Evolutionary conservation across 2,329 filamentous ascomycete genomes (phyloP).

Genomic region (Fusarium sp.): DNA sequence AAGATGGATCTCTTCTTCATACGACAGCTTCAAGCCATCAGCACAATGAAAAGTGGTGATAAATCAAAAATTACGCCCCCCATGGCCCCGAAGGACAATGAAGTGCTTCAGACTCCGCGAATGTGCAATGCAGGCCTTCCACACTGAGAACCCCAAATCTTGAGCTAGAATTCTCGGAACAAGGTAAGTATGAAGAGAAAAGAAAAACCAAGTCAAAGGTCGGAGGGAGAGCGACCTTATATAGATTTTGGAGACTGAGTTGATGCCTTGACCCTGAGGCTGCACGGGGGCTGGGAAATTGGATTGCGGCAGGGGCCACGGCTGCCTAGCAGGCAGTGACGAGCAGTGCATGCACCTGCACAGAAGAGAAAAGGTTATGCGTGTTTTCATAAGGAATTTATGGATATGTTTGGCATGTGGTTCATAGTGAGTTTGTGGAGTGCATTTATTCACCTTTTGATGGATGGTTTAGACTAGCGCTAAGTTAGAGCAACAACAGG

Average conservation of each 20-base stretch:
- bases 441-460: too few relatives aligned
- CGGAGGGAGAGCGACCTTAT: slow-evolving; percentile 45
- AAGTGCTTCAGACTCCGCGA: slow-evolving; percentile 64
- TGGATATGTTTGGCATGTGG: too few relatives aligned
- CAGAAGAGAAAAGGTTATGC: too few relatives aligned
- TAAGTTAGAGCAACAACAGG: too few relatives aligned
- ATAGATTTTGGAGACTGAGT: slow-evolving; percentile 47
- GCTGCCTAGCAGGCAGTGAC: neutral
- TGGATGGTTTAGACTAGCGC: too few relatives aligned
- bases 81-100: slow-evolving; percentile 70
- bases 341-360: too few relatives aligned
- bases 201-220: slow-evolving; percentile 48
- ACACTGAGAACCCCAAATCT: slow-evolving; percentile 60
- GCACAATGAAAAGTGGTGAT: slow-evolving; percentile 62
- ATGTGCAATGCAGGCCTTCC: slow-evolving; percentile 70
- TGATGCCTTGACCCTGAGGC: slow-evolving; percentile 37
- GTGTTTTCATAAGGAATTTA: too few relatives aligned
- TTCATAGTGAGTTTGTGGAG: too few relatives aligned
- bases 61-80: slow-evolving; percentile 70
- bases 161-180: slow-evolving; percentile 62
- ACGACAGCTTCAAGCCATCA: slow-evolving; percentile 56
- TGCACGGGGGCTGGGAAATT: slow-evolving; percentile 20
- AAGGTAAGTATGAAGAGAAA: slow-evolving; percentile 71
- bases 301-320: slow-evolving; percentile 5
- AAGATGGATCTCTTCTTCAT: slow-evolving; percentile 59